Conservation (phyloP, 2,329 filamentous ascomycete genomes). For the Sporothrix pseudoabietina region DNA sequence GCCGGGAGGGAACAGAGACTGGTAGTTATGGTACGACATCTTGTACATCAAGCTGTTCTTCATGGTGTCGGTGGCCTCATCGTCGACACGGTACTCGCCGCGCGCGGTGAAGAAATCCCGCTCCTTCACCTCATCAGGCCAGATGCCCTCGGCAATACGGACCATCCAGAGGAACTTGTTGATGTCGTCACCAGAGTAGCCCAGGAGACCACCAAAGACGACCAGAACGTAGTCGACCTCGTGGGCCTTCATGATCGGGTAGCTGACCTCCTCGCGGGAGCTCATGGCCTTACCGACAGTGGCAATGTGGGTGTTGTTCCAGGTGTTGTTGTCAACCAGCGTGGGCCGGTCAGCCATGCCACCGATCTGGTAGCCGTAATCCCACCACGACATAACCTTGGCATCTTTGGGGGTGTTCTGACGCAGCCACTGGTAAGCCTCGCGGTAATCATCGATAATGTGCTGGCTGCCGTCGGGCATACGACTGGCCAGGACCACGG, state of each 20-base stretch:
- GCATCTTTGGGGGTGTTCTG: conserved; percentile 94
- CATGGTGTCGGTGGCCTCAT: conserved; percentile 93
- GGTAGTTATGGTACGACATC: conserved; percentile 99
- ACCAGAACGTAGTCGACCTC: conserved; percentile 99
- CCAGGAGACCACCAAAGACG: conserved; percentile 92
- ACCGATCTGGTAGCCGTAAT: conserved; percentile 99
- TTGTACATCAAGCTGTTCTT: conserved; percentile 99
- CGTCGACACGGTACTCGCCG: conserved; percentile 93
- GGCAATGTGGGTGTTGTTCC: conserved; percentile 99
- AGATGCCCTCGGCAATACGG: conserved; percentile 96
- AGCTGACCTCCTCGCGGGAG: conserved; percentile 95
- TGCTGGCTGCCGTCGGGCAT: conserved; percentile 94
- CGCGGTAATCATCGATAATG: conserved; percentile 98
- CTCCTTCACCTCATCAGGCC: conserved; percentile 99
- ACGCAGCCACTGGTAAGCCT: conserved; percentile 98
- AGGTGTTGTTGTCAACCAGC: conserved; percentile 98
- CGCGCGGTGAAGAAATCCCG: conserved; percentile 91
- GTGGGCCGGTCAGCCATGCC: conserved; percentile 98
- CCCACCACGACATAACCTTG: conserved; percentile 99
- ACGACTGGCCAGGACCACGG: conserved; percentile 89
- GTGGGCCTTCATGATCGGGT: conserved; percentile 96
- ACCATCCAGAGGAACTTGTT: conserved; percentile 99
- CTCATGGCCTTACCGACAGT: conserved; percentile 99
- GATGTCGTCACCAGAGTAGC: conserved; percentile 98
- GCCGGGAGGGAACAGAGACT: conserved; percentile 84